These are phyloP conservation scores for Vitis amurensis DNA, from an alignment of 164 flowering plant genomes.

Conservation along the genomic window DNA sequence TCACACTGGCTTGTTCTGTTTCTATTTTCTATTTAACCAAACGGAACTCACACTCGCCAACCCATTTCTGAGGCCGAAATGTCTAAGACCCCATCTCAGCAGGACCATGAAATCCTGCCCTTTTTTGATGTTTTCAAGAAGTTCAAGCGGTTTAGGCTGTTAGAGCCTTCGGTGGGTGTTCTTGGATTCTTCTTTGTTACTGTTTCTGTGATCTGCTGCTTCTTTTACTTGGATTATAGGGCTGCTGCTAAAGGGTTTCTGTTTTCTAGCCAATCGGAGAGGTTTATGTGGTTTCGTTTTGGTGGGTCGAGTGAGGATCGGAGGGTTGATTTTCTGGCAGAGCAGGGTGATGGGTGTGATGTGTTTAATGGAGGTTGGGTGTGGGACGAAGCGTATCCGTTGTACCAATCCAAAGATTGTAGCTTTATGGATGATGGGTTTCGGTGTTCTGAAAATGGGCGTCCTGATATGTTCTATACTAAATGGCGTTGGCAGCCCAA, in stretches of 20 bases:
- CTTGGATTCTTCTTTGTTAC: conserved; percentile 52
- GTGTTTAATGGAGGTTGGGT: conserved; percentile 81
- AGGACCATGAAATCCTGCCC: conserved; percentile 23
- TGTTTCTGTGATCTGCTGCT: conserved; percentile 46
- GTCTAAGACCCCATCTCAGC: conserved; percentile 27
- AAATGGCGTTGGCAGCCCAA: conserved; percentile 98
- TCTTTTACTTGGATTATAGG: conserved; percentile 68
- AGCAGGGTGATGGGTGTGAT: conserved; percentile 46
- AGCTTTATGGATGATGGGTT: conserved; percentile 70
- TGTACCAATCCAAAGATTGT: conserved; percentile 71
- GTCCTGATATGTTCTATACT: conserved; percentile 75
- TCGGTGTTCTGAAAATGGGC: conserved; percentile 76
- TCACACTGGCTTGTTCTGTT: not conserved
- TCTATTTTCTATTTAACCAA: not conserved
- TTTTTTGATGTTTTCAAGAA: conserved; percentile 40
- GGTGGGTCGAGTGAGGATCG: conserved; percentile 11
- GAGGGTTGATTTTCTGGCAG: conserved; percentile 37
- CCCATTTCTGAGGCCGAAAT: conserved; percentile 12
- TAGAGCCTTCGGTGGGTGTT: conserved; percentile 56
- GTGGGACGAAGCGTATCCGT: conserved; percentile 76
- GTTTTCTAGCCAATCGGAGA: conserved; percentile 30
- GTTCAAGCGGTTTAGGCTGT: conserved; percentile 49
- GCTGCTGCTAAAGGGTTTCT: conserved; percentile 40
- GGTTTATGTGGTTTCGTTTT: conserved; percentile 38
- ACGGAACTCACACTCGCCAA: conserved; percentile 5